A percentile compares a stretch with the other conserved stretches of the same genome.
Evolutionary conservation across 441 rosid genomes (phyloP).

Genomic region (Pelargonium cotyledonis): DNA sequence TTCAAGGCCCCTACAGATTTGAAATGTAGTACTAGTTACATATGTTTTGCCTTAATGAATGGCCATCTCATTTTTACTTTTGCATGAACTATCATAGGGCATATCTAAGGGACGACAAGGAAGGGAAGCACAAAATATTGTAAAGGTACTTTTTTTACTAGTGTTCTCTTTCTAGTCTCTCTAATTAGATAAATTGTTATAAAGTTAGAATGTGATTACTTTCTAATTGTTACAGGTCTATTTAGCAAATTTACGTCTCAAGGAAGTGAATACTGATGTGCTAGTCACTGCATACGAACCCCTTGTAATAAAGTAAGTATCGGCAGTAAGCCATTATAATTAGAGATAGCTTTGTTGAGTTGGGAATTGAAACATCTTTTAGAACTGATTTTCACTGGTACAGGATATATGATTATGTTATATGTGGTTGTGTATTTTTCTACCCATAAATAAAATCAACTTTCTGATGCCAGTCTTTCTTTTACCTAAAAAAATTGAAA

Average conservation of each 20-base stretch:
- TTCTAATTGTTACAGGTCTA: slow-evolving; percentile 42
- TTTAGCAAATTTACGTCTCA: slow-evolving; percentile 69
- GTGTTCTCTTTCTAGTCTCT: not conserved
- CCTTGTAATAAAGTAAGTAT: slow-evolving; percentile 52
- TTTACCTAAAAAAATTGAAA: too few species aligned
- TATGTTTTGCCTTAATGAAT: not conserved
- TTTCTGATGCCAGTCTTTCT: too few species aligned
- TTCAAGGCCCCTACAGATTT: too few species aligned
- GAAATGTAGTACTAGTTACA: not conserved
- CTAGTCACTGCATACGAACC: slow-evolving; percentile 72
- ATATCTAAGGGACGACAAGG: slow-evolving; percentile 91
- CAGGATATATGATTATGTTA: too few species aligned
- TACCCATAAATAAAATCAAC: too few species aligned
- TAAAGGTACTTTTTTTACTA: slow-evolving; percentile 36
- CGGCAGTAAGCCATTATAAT: not conserved
- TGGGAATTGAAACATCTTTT: too few species aligned
- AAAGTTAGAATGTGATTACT: not conserved
- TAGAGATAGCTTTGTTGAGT: too few species aligned
- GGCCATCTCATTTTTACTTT: not conserved
- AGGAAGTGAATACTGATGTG: slow-evolving; percentile 63
- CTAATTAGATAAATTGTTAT: not conserved
- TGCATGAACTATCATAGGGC: slow-evolving; percentile 30
- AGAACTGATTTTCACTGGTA: too few species aligned
- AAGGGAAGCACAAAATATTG: slow-evolving; percentile 78
- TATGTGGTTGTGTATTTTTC: too few species aligned